A percentile compares a stretch with the other conserved stretches of the same genome.
Evolutionary conservation across 495 filamentous ascomycete species (phyloP).

Genomic region (Trichoderma gamsii): DNA sequence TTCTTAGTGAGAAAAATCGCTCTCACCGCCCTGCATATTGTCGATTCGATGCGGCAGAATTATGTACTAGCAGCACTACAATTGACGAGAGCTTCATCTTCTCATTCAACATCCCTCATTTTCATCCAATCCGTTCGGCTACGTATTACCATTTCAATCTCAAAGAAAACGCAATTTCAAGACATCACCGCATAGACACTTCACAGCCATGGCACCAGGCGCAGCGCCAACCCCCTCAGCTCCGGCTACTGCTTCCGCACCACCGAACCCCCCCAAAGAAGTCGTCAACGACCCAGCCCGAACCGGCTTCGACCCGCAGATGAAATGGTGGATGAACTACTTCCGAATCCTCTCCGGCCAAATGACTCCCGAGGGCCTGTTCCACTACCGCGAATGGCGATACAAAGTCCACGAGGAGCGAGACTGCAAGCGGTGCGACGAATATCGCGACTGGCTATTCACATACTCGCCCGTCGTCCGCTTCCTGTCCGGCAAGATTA

Average conservation of each 20-base stretch:
- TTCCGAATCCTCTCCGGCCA: slow-evolving; percentile 69
- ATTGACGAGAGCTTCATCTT: background rate
- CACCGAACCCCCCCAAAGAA: slow-evolving; percentile 15
- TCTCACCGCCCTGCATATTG: slow-evolving; percentile 7
- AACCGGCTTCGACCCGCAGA: slow-evolving; percentile 56
- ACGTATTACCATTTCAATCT: too few species aligned
- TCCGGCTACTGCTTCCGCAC: slow-evolving; percentile 3
- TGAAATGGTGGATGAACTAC: slow-evolving; percentile 66
- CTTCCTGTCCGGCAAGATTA: slow-evolving; percentile 74
- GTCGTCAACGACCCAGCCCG: slow-evolving; percentile 42
- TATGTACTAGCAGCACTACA: background rate
- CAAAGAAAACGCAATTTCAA: background rate
- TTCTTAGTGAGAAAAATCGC: background rate
- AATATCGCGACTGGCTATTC: slow-evolving; percentile 71
- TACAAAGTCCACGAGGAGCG: slow-evolving; percentile 59
- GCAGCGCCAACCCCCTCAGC: slow-evolving; percentile 3
- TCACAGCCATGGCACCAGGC: background rate
- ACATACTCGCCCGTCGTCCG: slow-evolving; percentile 76
- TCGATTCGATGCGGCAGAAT: background rate
- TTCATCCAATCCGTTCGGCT: background rate
- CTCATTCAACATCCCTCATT: background rate
- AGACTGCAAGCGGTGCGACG: slow-evolving; percentile 73
- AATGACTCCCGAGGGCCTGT: slow-evolving; percentile 60
- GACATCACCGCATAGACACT: background rate
- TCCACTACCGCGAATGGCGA: slow-evolving; percentile 62